phyloP scores from a whole-genome alignment of 352 stramenopile genomes.

The Globisporangium perplexum region DNA sequence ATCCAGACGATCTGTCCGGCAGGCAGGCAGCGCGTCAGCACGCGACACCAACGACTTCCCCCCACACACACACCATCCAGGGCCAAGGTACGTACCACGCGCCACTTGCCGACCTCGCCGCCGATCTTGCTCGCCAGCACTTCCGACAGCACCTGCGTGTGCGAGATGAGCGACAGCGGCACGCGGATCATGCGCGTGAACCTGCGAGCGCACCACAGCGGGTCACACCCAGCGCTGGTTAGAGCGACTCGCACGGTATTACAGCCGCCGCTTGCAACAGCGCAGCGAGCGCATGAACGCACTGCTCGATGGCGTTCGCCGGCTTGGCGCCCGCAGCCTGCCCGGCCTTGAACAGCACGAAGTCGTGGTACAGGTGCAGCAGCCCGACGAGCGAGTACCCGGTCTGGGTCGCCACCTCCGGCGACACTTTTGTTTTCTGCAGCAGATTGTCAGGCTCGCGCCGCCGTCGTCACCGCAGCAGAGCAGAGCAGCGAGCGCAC shows the following conservation, averaged over 20 bases:
- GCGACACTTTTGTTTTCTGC: constrained; percentile 50
- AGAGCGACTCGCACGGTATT: too few species aligned
- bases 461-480: background rate
- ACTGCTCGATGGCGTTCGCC: constrained; percentile 20
- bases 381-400: constrained; percentile 75
- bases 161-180: constrained; percentile 69
- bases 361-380: constrained; percentile 80
- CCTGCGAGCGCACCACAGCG: too few species aligned
- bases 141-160: constrained; percentile 78
- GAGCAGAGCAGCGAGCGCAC: constrained; percentile 9
- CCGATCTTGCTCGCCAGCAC: constrained; percentile 67
- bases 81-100: constrained; percentile 44
- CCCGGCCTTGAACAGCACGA: constrained; percentile 67
- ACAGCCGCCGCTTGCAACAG: too few species aligned
- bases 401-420: constrained; percentile 63
- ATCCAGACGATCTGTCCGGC: constrained; percentile 81
- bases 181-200: constrained; percentile 54
- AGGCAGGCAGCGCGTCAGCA: too few species aligned
- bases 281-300: too few species aligned
- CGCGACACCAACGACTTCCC: too few species aligned
- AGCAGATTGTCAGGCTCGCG: background rate
- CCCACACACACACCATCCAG: too few species aligned
- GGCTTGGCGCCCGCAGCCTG: constrained; percentile 12
- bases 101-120: constrained; percentile 64
- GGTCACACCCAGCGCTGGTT: too few species aligned